Conservation (phyloP, 176 grass and related monocot species). For the Metroxylon sagu region DNA sequence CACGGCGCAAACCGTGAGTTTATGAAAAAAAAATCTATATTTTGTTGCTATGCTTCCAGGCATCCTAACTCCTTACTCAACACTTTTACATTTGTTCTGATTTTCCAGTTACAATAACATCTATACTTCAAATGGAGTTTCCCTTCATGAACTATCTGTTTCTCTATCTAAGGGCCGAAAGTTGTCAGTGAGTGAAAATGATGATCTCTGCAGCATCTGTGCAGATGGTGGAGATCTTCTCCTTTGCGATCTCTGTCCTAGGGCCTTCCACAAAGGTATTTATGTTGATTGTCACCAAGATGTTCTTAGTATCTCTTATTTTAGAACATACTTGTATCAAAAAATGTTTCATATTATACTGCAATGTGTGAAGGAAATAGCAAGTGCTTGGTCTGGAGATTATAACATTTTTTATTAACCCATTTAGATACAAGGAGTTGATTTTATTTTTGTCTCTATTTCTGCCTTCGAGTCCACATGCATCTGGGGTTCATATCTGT, state of each 20-base stretch:
- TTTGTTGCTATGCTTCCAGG: slow-evolving; percentile 2
- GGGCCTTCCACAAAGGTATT: slow-evolving; percentile 37
- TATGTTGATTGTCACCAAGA: neutral
- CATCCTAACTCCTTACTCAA: neutral
- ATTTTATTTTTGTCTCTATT: too few species aligned
- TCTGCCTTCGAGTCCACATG: too few species aligned
- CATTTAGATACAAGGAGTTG: too few species aligned
- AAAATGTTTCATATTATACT: too few species aligned
- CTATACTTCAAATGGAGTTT: slow-evolving; percentile 32
- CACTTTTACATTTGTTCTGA: neutral
- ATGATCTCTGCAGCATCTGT: slow-evolving; percentile 39
- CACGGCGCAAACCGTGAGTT: slow-evolving; percentile 41
- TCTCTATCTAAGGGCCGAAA: slow-evolving; percentile 23
- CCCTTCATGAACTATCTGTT: slow-evolving; percentile 34
- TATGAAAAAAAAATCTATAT: neutral
- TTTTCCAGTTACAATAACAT: slow-evolving; percentile 33
- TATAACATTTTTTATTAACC: too few species aligned
- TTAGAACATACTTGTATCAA: too few species aligned
- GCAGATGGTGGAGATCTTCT: slow-evolving; percentile 32
- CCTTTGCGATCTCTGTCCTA: slow-evolving; percentile 32
- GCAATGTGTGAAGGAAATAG: too few species aligned
- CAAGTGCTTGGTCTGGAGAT: too few species aligned
- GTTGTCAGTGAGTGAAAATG: slow-evolving; percentile 18
- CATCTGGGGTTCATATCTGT: too few species aligned
- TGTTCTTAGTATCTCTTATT: too few species aligned